phyloP scores from a whole-genome alignment of 1,284 basidiomycete species.

The Sanghuangporus baumii region DNA sequence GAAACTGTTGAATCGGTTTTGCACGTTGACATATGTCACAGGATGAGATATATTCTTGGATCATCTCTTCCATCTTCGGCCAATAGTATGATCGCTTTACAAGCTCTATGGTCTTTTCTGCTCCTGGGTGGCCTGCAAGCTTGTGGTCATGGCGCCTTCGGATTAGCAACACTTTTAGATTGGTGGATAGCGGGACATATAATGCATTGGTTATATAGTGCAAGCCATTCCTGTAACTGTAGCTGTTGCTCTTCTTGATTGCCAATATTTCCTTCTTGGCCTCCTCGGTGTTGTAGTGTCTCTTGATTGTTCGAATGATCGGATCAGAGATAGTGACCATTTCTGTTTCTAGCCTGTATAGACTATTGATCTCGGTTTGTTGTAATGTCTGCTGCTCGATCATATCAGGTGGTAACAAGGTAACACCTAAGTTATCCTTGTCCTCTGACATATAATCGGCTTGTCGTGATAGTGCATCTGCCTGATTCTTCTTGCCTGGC shows the following conservation, averaged over 20 bases:
- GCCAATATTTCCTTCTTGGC: slow-evolving; percentile 16
- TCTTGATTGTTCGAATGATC: slow-evolving; percentile 24
- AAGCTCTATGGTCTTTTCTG: slow-evolving; percentile 25
- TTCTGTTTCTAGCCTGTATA: not conserved
- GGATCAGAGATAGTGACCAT: not conserved
- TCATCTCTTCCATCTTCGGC: slow-evolving; percentile 19
- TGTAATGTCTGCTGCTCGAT: not conserved
- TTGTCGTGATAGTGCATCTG: too few species aligned
- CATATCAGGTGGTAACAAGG: too few species aligned
- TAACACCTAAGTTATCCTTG: too few species aligned
- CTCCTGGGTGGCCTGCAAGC: slow-evolving; percentile 29
- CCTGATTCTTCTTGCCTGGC: too few species aligned
- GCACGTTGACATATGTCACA: slow-evolving; percentile 20
- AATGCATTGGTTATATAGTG: not conserved
- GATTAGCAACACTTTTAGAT: too few species aligned
- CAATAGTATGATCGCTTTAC: slow-evolving; percentile 23
- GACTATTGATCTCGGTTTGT: not conserved
- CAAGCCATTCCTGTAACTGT: not conserved
- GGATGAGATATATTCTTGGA: slow-evolving; percentile 20
- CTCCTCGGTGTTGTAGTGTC: not conserved
- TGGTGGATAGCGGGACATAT: slow-evolving; percentile 12
- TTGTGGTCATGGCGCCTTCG: too few species aligned
- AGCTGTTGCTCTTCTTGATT: not conserved
- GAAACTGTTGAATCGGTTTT: slow-evolving; percentile 15
- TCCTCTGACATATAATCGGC: too few species aligned